Conservation (phyloP, 306 rosid species). For the Cucurbita ficifolia region DNA sequence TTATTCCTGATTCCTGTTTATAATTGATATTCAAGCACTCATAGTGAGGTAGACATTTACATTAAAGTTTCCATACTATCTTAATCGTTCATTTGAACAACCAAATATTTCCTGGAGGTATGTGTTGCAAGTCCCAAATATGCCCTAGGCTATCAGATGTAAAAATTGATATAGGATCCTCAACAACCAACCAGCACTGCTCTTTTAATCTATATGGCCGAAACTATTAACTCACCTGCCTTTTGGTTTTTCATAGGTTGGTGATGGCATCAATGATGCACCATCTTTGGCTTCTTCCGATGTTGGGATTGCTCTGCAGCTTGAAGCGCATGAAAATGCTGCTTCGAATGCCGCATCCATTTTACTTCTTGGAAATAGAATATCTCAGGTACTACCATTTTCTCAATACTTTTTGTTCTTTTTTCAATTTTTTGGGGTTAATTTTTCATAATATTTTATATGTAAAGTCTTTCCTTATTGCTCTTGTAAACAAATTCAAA, state of each 20-base stretch:
- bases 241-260: slow-evolving; percentile 44
- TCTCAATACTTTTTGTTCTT: not conserved
- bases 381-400: slow-evolving; percentile 48
- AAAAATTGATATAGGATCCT: not conserved
- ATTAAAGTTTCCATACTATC: not conserved
- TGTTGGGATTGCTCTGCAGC: slow-evolving; percentile 88
- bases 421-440: not conserved
- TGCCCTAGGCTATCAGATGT: not conserved
- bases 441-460: slow-evolving; percentile 1
- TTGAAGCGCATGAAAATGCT: slow-evolving; percentile 83
- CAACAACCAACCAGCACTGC: not conserved
- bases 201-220: not conserved
- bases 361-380: slow-evolving; percentile 78
- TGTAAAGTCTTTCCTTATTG: not conserved
- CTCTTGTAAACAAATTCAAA: not conserved
- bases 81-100: not conserved
- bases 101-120: not conserved
- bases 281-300: slow-evolving; percentile 92
- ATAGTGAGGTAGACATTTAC: not conserved
- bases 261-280: slow-evolving; percentile 97
- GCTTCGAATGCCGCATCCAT: slow-evolving; percentile 98
- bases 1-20: not conserved
- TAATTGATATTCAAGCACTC: not conserved
- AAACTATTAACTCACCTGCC: not conserved
- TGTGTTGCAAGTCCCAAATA: not conserved